A percentile compares a stretch with the other conserved stretches of the same genome.
Evolutionary conservation across 208 protist genomes (phyloP).

Genomic region (Polymyxa betae): DNA sequence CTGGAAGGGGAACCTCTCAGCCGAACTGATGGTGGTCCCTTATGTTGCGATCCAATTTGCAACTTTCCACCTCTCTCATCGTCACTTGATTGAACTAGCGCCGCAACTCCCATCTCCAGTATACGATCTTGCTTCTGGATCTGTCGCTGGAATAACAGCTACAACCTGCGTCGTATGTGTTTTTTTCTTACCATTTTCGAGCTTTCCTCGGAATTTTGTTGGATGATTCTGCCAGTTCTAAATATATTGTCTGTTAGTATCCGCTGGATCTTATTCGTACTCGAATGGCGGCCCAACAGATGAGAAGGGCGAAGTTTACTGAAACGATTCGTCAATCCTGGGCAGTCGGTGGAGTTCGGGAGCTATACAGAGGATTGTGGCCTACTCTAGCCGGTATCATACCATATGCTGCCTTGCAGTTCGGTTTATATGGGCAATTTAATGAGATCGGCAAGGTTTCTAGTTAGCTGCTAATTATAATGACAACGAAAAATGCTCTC

Average conservation of each 20-base stretch:
- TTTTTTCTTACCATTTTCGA: not conserved
- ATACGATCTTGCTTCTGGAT: not conserved
- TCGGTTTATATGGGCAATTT: not conserved
- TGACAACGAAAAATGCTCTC: not conserved
- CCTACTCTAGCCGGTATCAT: constrained; percentile 34
- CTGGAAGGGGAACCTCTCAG: constrained; percentile 26
- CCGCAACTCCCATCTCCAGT: not conserved
- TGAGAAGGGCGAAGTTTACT: not conserved
- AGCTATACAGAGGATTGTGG: constrained; percentile 34
- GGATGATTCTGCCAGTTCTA: no score
- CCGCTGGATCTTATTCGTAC: constrained; percentile 31
- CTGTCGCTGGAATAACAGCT: constrained; percentile 25
- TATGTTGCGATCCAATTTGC: constrained; percentile 16
- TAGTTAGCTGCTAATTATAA: not conserved
- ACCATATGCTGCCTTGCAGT: constrained; percentile 14
- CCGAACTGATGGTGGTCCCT: constrained; percentile 25
- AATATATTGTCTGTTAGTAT: no score
- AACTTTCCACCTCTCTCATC: not conserved
- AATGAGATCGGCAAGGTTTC: not conserved
- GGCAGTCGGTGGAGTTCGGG: not conserved
- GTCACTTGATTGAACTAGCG: not conserved
- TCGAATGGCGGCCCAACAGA: constrained; percentile 26
- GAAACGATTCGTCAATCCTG: not conserved
- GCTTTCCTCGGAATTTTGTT: not conserved
- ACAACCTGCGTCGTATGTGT: not conserved